phyloP scores from a whole-genome alignment of 2,329 filamentous ascomycete genomes.

The Colletotrichum spaethianum region DNA sequence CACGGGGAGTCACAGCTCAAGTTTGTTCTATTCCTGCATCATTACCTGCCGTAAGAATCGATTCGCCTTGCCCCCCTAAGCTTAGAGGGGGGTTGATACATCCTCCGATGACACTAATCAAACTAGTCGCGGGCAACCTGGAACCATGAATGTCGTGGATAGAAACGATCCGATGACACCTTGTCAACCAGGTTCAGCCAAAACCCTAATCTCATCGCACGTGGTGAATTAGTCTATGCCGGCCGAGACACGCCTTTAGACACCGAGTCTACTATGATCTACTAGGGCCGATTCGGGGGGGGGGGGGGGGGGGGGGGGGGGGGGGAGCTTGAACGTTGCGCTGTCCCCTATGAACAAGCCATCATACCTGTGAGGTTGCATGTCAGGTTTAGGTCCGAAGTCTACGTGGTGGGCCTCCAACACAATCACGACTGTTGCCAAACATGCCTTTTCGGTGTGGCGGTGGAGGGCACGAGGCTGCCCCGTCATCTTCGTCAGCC shows the following conservation, averaged over 20 bases:
- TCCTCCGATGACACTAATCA: background rate
- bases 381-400: conserved; percentile 37
- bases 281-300: conserved; percentile 14
- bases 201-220: conserved; percentile 36
- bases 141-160: conserved; percentile 20
- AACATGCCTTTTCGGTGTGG: conserved; percentile 21
- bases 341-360: conserved; percentile 27
- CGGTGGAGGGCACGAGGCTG: conserved; percentile 26
- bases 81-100: conserved; percentile 6
- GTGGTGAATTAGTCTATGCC: conserved; percentile 35
- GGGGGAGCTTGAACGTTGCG: conserved; percentile 28
- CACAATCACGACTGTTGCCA: conserved; percentile 29
- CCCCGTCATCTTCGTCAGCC: conserved; percentile 33
- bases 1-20: conserved; percentile 31
- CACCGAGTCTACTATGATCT: conserved; percentile 5
- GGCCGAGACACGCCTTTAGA: conserved; percentile 35
- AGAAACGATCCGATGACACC: conserved; percentile 33
- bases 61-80: background rate
- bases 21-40: conserved; percentile 32
- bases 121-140: conserved; percentile 1
- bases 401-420: conserved; percentile 32
- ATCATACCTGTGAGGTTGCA: conserved; percentile 14
- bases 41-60: conserved; percentile 1
- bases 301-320: no score
- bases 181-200: conserved; percentile 26